These are phyloP conservation scores for Chlorella ohadii DNA, from an alignment of 139 green algal species.

Conservation along the genomic window DNA sequence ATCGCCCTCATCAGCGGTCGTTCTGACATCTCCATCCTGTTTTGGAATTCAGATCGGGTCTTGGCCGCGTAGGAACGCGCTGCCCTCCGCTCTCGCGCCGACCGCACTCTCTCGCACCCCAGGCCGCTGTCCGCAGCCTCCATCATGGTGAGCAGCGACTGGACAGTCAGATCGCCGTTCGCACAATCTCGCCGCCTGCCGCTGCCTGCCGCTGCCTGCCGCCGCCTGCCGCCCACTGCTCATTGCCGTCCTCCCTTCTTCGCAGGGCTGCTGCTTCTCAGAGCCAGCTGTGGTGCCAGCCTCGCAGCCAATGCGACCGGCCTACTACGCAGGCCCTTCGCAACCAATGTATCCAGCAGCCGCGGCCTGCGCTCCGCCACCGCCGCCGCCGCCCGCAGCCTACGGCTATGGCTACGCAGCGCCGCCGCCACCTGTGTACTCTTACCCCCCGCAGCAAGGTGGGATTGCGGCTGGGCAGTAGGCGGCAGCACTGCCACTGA, in stretches of 20 bases:
- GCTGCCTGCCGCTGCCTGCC: not conserved
- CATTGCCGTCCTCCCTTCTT: not conserved
- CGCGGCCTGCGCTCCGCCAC: not conserved
- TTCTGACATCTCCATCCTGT: too few relatives aligned
- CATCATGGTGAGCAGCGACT: not conserved
- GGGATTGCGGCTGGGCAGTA: not conserved
- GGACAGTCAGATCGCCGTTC: too few relatives aligned
- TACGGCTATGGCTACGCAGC: not conserved
- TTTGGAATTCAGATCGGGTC: too few relatives aligned
- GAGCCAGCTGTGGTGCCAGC: not conserved
- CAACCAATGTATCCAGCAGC: not conserved
- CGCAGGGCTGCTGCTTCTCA: slow-evolving; percentile 1
- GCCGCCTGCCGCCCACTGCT: not conserved
- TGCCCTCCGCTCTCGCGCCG: too few relatives aligned
- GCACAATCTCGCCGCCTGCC: too few relatives aligned
- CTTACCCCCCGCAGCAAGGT: not conserved
- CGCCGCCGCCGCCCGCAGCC: not conserved
- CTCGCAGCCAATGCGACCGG: too few relatives aligned
- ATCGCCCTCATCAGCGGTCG: too few relatives aligned
- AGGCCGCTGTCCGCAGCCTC: not conserved
- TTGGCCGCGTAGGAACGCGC: too few relatives aligned
- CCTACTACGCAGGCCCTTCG: too few relatives aligned
- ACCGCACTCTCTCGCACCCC: not conserved
- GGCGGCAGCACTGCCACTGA: too few relatives aligned
- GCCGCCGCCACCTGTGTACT: not conserved